Evolutionary conservation across 2,329 filamentous ascomycete species (phyloP).

Genomic region (Rutstroemia sp.): DNA sequence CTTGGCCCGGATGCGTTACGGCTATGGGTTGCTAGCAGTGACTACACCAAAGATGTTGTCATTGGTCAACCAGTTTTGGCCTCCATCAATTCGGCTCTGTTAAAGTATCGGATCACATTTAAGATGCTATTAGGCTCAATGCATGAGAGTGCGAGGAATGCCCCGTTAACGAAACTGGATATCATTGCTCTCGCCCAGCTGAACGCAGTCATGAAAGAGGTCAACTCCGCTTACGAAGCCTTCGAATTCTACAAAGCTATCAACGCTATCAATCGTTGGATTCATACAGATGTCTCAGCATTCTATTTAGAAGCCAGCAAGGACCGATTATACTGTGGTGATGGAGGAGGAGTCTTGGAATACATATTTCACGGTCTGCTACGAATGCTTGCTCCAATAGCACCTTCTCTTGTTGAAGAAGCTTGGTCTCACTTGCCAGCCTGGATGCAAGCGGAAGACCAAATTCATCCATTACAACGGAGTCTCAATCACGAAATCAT

Average conservation of each 20-base stretch:
- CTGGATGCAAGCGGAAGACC: conserved; percentile 43
- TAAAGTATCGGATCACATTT: conserved; percentile 84
- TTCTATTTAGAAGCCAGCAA: conserved; percentile 94
- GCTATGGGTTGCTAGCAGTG: conserved; percentile 84
- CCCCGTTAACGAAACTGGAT: conserved; percentile 54
- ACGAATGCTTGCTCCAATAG: conserved; percentile 73
- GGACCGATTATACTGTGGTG: conserved; percentile 82
- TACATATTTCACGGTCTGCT: conserved; percentile 66
- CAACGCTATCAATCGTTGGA: conserved; percentile 69
- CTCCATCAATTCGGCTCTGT: conserved; percentile 65
- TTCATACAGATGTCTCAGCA: conserved; percentile 75
- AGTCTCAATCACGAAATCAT: conserved; percentile 18
- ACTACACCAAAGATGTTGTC: conserved; percentile 82
- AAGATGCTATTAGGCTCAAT: conserved; percentile 83
- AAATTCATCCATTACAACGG: conserved; percentile 38
- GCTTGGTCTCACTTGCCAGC: conserved; percentile 71
- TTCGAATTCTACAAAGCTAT: conserved; percentile 81
- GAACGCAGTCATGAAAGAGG: conserved; percentile 53
- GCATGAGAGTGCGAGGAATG: conserved; percentile 35
- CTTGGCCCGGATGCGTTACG: conserved; percentile 83
- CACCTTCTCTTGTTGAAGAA: conserved; percentile 80
- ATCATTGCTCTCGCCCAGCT: conserved; percentile 74
- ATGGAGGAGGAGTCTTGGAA: conserved; percentile 55
- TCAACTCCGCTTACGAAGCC: conserved; percentile 56
- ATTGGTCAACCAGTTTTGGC: conserved; percentile 73